Evolutionary conservation across 2,329 filamentous ascomycete species (phyloP).

Genomic region (Sporothrix variecibatus): DNA sequence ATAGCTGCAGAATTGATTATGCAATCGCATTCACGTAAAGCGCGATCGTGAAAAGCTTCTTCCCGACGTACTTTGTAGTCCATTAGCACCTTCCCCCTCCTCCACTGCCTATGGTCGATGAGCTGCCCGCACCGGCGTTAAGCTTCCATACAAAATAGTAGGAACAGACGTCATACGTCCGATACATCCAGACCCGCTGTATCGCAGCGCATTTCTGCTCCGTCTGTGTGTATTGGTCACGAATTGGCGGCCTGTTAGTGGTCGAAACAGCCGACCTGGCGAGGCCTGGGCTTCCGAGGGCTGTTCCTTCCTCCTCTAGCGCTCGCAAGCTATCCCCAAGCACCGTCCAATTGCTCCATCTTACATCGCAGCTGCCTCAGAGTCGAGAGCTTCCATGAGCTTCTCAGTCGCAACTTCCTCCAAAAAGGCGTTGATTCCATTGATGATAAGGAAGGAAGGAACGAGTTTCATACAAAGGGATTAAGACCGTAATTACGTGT

Average conservation of each 20-base stretch:
- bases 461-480: neutral
- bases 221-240: neutral
- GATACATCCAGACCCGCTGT: neutral
- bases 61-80: neutral
- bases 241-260: neutral
- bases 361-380: neutral
- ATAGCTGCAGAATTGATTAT: neutral
- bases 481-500: neutral
- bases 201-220: no score
- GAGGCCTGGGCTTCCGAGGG: no score
- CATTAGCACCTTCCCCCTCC: neutral
- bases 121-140: neutral
- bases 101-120: neutral
- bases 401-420: neutral
- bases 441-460: neutral
- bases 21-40: conserved; percentile 12
- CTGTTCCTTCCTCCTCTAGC: neutral
- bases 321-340: neutral
- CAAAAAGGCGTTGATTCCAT: neutral
- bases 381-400: neutral
- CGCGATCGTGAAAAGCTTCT: conserved; percentile 18
- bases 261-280: neutral
- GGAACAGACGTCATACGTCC: conserved; percentile 4
- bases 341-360: neutral
- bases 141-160: neutral